phyloP scores from a whole-genome alignment of 2,329 filamentous ascomycete genomes.

The Phialemoniopsis sp. region DNA sequence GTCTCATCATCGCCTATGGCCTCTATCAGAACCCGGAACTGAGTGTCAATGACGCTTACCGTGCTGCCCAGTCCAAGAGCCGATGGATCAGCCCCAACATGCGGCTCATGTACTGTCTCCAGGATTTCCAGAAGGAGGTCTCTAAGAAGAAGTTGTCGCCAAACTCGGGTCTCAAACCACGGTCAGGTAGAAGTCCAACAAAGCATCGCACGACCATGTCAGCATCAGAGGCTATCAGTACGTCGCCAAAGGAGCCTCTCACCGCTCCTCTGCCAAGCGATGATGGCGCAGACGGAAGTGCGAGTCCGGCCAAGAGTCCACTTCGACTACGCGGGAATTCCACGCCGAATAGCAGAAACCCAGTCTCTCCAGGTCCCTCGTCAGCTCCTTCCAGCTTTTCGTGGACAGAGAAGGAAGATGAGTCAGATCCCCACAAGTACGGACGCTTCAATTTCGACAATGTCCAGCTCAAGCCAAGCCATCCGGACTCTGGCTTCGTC shows the following conservation, averaged over 20 bases:
- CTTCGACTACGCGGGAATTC: constrained; percentile 48
- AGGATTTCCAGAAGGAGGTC: constrained; percentile 71
- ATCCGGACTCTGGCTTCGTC: constrained; percentile 19
- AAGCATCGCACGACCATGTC: constrained; percentile 60
- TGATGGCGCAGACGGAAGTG: constrained; percentile 34
- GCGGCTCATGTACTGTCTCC: constrained; percentile 85
- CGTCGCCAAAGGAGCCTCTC: constrained; percentile 49
- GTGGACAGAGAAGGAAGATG: constrained; percentile 49
- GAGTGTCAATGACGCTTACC: constrained; percentile 79
- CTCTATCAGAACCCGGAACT: constrained; percentile 73
- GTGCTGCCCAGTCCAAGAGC: constrained; percentile 75
- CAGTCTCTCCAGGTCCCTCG: constrained; percentile 58
- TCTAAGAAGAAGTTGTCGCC: constrained; percentile 41
- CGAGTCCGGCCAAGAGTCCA: constrained; percentile 32
- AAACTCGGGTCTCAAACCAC: constrained; percentile 42
- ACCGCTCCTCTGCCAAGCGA: constrained; percentile 58
- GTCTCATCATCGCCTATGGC: constrained; percentile 81
- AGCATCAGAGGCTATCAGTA: constrained; percentile 47
- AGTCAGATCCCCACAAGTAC: constrained; percentile 30
- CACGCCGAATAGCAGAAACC: constrained; percentile 39
- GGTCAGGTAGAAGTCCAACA: constrained; percentile 50
- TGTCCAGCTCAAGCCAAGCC: constrained; percentile 27
- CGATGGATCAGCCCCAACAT: constrained; percentile 90
- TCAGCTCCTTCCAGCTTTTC: constrained; percentile 62
- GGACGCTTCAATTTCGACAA: constrained; percentile 34